Percentiles rank a stretch among this genome's conserved stretches.
These are phyloP conservation scores for Thielaviopsis punctulata DNA, from an alignment of 2,329 filamentous ascomycete genomes.

Conservation along the genomic window DNA sequence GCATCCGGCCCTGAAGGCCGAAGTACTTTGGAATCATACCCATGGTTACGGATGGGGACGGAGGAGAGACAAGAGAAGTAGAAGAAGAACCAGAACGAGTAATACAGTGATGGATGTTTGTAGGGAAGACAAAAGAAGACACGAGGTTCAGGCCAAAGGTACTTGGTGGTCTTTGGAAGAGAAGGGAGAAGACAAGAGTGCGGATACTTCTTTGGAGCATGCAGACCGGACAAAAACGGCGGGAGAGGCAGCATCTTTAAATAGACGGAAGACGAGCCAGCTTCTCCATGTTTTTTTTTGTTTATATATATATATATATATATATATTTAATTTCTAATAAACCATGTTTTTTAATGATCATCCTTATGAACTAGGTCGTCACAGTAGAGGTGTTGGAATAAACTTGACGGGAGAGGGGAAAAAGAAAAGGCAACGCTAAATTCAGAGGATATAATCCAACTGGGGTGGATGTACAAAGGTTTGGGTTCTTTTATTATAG, in stretches of 20 bases:
- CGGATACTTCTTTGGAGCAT: background rate
- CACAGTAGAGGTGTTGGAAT: background rate
- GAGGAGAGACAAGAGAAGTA: background rate
- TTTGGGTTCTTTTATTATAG: background rate
- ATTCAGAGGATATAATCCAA: background rate
- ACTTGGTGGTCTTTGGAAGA: too few species aligned
- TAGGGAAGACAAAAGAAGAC: background rate
- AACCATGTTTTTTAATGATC: too few species aligned
- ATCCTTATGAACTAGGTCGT: too few species aligned
- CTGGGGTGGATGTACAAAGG: background rate
- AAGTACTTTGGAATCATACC: slow-evolving; percentile 12
- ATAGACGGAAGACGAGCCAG: background rate
- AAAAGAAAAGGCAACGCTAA: background rate
- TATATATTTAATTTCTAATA: too few species aligned
- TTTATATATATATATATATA: background rate
- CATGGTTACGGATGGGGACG: slow-evolving; percentile 1
- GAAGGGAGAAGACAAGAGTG: background rate
- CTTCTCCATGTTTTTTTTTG: background rate
- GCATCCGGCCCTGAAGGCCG: slow-evolving; percentile 12
- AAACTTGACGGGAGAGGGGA: too few species aligned
- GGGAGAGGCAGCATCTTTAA: background rate
- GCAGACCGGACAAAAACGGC: background rate
- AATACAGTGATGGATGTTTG: background rate
- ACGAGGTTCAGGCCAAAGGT: background rate
- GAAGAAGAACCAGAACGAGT: background rate